Percentiles rank a stretch among this genome's conserved stretches.
phyloP scores from a whole-genome alignment of 495 filamentous ascomycete genomes.

The Evernia prunastri region DNA sequence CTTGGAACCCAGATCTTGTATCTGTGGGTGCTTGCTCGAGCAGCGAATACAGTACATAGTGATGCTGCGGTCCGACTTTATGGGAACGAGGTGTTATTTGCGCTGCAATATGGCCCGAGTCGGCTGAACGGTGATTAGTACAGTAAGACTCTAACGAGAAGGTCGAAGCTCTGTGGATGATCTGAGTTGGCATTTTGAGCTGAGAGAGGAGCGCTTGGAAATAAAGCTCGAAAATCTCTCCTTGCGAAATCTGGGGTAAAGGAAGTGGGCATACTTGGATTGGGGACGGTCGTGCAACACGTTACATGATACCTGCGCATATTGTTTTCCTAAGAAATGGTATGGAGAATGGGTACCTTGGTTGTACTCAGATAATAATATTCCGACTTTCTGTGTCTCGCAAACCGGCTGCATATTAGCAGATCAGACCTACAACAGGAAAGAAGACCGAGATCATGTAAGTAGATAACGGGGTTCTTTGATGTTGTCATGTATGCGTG shows the following conservation, averaged over 20 bases:
- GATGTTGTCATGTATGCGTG: neutral
- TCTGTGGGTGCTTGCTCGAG: constrained; percentile 2
- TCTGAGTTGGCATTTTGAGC: neutral
- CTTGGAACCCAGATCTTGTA: neutral
- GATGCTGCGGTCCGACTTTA: constrained; percentile 4
- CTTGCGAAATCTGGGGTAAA: constrained; percentile 16
- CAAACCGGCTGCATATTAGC: no score
- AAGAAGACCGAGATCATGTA: neutral
- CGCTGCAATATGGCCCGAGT: constrained; percentile 9
- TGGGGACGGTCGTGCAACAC: neutral
- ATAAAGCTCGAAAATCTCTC: constrained; percentile 9
- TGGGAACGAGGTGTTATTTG: neutral
- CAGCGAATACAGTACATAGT: neutral
- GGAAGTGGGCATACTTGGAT: neutral
- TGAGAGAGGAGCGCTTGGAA: constrained; percentile 9
- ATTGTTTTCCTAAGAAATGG: no score
- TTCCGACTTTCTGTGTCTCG: neutral
- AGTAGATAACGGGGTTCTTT: neutral
- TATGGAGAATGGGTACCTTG: neutral
- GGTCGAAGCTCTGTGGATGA: neutral
- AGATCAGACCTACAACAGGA: neutral
- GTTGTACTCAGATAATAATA: neutral
- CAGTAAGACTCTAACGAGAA: no score
- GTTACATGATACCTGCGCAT: neutral
- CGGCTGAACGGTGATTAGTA: neutral